These are phyloP conservation scores for Antitrichia curtipendula DNA, from an alignment of 225 moss, liverwort and hornwort species.

Conservation along the genomic window DNA sequence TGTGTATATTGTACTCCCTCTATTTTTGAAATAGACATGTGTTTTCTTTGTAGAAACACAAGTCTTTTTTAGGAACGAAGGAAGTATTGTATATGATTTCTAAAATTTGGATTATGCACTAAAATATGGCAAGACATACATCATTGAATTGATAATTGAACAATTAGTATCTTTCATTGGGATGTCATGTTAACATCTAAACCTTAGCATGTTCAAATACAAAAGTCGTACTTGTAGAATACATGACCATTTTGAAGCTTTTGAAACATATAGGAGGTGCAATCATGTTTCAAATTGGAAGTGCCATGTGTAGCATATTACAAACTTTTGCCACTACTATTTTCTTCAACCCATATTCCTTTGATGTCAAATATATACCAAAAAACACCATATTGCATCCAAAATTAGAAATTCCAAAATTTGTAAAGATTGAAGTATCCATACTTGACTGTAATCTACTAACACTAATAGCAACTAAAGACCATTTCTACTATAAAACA, in stretches of 20 bases:
- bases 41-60: no score
- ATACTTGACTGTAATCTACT: no score
- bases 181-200: background rate
- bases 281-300: background rate
- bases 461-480: no score
- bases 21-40: no score
- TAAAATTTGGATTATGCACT: no score
- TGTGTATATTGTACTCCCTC: no score
- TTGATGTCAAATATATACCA: background rate
- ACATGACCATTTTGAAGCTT: no score
- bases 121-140: no score
- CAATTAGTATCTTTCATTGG: background rate
- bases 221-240: accelerated
- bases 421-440: background rate
- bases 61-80: no score
- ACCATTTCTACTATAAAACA: background rate
- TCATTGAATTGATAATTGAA: no score
- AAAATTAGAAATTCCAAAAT: background rate
- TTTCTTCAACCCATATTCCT: background rate
- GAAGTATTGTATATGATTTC: no score
- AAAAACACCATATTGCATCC: background rate
- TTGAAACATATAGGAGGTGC: no score
- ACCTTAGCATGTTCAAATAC: background rate
- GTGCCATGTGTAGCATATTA: background rate
- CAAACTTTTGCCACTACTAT: background rate